These are phyloP conservation scores for Sesbania bispinosa DNA, from an alignment of 306 rosid genomes.

Conservation along the genomic window DNA sequence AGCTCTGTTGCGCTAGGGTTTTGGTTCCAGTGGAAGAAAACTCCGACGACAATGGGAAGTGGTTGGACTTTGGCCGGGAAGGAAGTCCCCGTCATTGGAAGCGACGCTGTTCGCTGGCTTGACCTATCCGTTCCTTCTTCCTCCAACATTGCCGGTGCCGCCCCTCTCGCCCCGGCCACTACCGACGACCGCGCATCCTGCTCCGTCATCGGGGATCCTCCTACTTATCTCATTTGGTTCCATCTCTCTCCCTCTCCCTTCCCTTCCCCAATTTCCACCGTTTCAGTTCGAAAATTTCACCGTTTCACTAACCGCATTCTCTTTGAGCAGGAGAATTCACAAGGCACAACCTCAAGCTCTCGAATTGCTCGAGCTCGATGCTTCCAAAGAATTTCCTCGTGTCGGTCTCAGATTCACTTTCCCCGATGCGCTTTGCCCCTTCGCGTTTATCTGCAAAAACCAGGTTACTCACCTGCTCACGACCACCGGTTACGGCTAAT, in stretches of 20 bases:
- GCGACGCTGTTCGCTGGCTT: constrained; percentile 64
- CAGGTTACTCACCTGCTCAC: constrained; percentile 49
- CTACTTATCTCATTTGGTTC: constrained; percentile 63
- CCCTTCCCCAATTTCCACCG: neutral
- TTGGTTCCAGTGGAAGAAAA: constrained; percentile 8
- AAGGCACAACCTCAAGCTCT: constrained; percentile 51
- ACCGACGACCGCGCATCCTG: constrained; percentile 62
- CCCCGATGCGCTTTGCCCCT: constrained; percentile 64
- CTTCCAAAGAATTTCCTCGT: constrained; percentile 59
- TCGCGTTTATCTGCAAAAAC: constrained; percentile 55
- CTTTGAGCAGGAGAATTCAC: constrained; percentile 69
- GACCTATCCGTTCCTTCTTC: constrained; percentile 59
- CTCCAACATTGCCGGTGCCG: constrained; percentile 17
- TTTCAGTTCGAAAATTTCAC: neutral
- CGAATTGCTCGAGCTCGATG: constrained; percentile 66
- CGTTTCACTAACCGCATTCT: neutral
- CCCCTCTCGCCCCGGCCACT: constrained; percentile 36
- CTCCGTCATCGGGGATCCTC: constrained; percentile 60
- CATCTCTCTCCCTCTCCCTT: constrained; percentile 7
- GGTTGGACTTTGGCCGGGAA: constrained; percentile 51
- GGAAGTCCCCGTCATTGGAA: constrained; percentile 74
- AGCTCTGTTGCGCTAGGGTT: constrained; percentile 35
- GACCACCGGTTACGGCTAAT: neutral
- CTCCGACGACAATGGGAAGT: constrained; percentile 42
- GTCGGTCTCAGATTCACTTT: constrained; percentile 66